Evolutionary conservation across 2,329 filamentous ascomycete species (phyloP).

Genomic region (Ciborinia camelliae): DNA sequence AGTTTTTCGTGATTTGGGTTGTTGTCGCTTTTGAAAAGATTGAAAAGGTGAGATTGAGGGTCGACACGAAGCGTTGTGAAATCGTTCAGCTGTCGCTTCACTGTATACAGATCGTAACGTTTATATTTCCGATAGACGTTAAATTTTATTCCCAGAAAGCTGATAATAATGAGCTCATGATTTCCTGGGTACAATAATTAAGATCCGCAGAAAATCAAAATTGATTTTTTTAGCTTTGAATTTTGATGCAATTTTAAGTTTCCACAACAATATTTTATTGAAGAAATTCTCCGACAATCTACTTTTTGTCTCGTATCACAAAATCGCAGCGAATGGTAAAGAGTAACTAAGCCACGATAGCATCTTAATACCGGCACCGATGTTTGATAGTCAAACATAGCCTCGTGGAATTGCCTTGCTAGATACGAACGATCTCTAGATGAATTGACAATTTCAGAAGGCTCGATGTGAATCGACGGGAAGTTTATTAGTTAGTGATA

Average conservation of each 20-base stretch:
- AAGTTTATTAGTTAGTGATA: neutral
- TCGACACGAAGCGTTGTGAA: neutral
- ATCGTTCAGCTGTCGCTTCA: constrained; percentile 1
- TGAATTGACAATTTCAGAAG: neutral
- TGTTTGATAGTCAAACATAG: neutral
- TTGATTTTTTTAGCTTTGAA: neutral
- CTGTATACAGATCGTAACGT: neutral
- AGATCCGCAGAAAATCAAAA: neutral
- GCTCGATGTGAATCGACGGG: neutral
- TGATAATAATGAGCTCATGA: neutral
- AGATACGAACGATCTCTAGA: neutral
- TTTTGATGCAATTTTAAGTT: neutral
- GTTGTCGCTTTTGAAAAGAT: neutral
- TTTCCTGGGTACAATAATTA: neutral
- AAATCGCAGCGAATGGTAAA: neutral
- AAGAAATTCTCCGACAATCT: constrained; percentile 6
- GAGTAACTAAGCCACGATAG: neutral
- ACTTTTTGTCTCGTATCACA: constrained; percentile 1
- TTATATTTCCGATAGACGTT: neutral
- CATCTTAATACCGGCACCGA: neutral
- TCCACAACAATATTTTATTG: neutral
- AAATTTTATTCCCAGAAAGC: neutral
- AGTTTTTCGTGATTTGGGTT: neutral
- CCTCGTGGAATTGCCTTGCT: neutral
- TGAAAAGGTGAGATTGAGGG: too few species aligned